Conservation (phyloP, 495 filamentous ascomycete genomes). For the Penicillium cosmopolitanum region DNA sequence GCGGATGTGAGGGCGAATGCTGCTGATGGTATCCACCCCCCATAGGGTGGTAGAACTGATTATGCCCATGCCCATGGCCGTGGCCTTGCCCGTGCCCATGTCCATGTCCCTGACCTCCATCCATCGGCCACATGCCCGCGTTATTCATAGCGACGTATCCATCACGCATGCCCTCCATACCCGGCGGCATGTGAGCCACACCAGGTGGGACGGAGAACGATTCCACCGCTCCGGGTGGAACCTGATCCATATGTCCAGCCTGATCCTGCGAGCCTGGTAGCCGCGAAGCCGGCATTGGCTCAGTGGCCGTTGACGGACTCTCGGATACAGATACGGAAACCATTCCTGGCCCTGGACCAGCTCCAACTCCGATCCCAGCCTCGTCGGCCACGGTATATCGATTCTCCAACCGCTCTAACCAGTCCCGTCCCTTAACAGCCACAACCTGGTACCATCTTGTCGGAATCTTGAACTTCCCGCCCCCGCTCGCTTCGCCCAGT, state of each 20-base stretch:
- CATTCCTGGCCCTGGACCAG: not conserved
- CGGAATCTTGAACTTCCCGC: slow-evolving; percentile 42
- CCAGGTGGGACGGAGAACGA: slow-evolving; percentile 21
- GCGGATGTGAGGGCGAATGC: slow-evolving; percentile 13
- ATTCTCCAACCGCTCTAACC: slow-evolving; percentile 41
- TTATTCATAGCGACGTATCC: slow-evolving; percentile 29
- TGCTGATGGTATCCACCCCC: slow-evolving; percentile 20
- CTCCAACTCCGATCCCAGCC: not conserved
- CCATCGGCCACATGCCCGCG: slow-evolving; percentile 31
- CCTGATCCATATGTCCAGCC: slow-evolving; percentile 13
- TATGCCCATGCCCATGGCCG: slow-evolving; percentile 1
- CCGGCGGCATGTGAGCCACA: slow-evolving; percentile 19
- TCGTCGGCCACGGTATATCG: slow-evolving; percentile 19
- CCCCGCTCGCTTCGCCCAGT: slow-evolving; percentile 43
- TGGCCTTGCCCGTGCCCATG: not conserved
- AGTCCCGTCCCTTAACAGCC: slow-evolving; percentile 40
- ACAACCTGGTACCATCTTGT: slow-evolving; percentile 43
- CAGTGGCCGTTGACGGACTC: slow-evolving; percentile 13
- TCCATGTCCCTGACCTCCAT: slow-evolving; percentile 24
- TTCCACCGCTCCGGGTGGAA: slow-evolving; percentile 14
- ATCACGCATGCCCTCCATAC: slow-evolving; percentile 24
- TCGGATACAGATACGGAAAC: slow-evolving; percentile 19
- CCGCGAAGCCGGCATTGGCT: slow-evolving; percentile 13
- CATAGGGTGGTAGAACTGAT: slow-evolving; percentile 24
- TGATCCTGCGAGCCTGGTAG: slow-evolving; percentile 16